Base-by-base conservation (phyloP, 2,329 filamentous ascomycete species). In the Trichoderma oligosporum region DNA sequence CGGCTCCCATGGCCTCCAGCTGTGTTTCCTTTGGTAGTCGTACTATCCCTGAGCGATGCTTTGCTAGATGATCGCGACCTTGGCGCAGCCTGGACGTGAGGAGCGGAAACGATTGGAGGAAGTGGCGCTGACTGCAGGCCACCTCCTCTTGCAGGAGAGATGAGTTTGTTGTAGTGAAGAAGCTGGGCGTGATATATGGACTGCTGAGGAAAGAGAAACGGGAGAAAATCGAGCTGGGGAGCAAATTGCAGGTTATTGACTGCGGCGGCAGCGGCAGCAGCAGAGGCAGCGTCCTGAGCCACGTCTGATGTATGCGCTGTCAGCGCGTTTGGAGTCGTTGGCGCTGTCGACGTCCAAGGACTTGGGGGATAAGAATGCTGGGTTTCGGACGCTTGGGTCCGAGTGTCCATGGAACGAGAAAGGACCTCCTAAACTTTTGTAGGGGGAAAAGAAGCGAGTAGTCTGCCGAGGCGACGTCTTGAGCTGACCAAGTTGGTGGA, bases 1-100 rank as follows among this genome's bases (percentile, higher is more conserved):
- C 79, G 84, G 80, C 79, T 85, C 84, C 83, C 84, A 87, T 83
- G 78, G 78, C 81, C 79, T 76, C 76, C 81, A 70, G 78, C 71
- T 65, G 75, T 69, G 68, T 70, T 74, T 65, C 74, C 73, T 70
- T 79, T 81, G 61, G 69, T 67, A 66, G 73, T 68, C 57, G 70
- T 71, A 35, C 52, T 46, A 69, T 81, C 80, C 68, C 79, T 82
- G 71, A 77, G 78, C 62, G 79, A 83, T 72, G 80, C 79, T 70
- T 82, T 84, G 73, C 82, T 82, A 56, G 79, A 78, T 56, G 83
- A 83, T 67, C 80, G 76, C 67, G 82, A 81, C 68, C 82, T 75
- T 60, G 81, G 74, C 63, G 78, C 75, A 65, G 79, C 76, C 71
- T 84, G 81, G 63, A 80, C 76, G 68, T 79, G 76, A 60, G 82